Evolutionary conservation across 768 basidiomycete species (phyloP), one percentile per base, ranked within the genome.

Genomic region (Leccinum variicolor): DNA sequence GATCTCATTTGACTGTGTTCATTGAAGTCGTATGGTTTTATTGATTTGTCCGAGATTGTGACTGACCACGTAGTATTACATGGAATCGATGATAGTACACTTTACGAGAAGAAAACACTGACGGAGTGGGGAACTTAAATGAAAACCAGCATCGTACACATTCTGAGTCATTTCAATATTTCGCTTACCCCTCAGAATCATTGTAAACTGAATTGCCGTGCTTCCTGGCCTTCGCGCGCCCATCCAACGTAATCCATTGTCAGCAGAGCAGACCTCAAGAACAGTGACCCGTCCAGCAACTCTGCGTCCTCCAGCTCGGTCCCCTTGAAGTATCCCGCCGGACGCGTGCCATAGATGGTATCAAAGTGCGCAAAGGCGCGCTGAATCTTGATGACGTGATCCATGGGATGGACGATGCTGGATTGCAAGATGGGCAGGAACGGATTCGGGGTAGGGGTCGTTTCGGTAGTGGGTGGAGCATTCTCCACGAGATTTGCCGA

Each of bases 391-490:
- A 61, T 10, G 9, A 74, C 6, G 47, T 75, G 76, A 10, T 75
- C 75, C 4, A 58, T 50, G 0, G 75, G 75, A 55, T 77, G 73
- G 0, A 69, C 49, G 36, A 79, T 65, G 9, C 72, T 64, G 4
- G 70, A 69, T 53, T 79, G 73, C 43, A 80, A 63, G 60, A 79
- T 67, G 0, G 72, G 66, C 6, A 77, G 55, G 74, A 79, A 80
- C 0, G 69, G 64, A 52, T 80, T 80, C 3, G 76, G 73, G 3
- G n/a, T 55, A 2, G 61, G 58, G 1, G 54, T 59, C 25, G 55
- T 63, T 33, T 61, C 65, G 3, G 60, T 62, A 8, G 56, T 61
- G 25, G 48, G 8, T 0, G 67, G 50, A 0, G 51, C 46, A n/a
- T 39, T 36, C 5, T 59, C 11, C 1, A 48, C 10, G 0, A 56